Evolutionary conservation across 306 rosid genomes (phyloP).

Genomic region (Fagus sylvatica): DNA sequence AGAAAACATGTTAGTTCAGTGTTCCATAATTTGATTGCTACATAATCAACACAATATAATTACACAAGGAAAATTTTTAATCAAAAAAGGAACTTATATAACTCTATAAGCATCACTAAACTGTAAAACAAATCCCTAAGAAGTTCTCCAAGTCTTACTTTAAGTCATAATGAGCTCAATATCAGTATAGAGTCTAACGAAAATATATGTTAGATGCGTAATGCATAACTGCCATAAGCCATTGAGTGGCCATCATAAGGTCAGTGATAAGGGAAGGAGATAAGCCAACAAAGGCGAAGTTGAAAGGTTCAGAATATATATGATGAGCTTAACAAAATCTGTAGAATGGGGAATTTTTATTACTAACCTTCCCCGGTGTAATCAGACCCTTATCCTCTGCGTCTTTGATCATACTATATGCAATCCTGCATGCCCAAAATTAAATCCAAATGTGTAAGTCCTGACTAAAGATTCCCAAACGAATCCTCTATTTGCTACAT

Average conservation of each 20-base stretch:
- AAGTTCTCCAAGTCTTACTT: too few relatives aligned
- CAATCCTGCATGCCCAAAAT: slow-evolving; percentile 50
- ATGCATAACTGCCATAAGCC: too few relatives aligned
- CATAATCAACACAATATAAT: neutral
- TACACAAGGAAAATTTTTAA: too few relatives aligned
- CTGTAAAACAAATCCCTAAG: too few relatives aligned
- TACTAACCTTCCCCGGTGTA: slow-evolving; percentile 77
- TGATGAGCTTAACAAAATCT: slow-evolving; percentile 4
- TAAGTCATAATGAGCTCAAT: too few relatives aligned
- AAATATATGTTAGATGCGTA: too few relatives aligned
- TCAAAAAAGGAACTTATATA: too few relatives aligned
- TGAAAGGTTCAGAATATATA: neutral
- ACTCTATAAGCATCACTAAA: neutral
- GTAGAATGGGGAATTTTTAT: neutral
- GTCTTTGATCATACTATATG: slow-evolving; percentile 75
- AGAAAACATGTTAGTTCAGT: slow-evolving; percentile 16
- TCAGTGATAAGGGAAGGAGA: too few relatives aligned
- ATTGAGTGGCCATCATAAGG: too few relatives aligned
- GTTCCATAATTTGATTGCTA: neutral
- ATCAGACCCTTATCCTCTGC: slow-evolving; percentile 80
- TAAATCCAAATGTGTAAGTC: neutral
- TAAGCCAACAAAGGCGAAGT: neutral
- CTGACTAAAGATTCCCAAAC: neutral
- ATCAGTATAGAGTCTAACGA: too few relatives aligned
- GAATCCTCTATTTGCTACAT: neutral